These are phyloP conservation scores for Euphorbia tirucalli DNA, from an alignment of 345 rosid genomes.

Conservation along the genomic window DNA sequence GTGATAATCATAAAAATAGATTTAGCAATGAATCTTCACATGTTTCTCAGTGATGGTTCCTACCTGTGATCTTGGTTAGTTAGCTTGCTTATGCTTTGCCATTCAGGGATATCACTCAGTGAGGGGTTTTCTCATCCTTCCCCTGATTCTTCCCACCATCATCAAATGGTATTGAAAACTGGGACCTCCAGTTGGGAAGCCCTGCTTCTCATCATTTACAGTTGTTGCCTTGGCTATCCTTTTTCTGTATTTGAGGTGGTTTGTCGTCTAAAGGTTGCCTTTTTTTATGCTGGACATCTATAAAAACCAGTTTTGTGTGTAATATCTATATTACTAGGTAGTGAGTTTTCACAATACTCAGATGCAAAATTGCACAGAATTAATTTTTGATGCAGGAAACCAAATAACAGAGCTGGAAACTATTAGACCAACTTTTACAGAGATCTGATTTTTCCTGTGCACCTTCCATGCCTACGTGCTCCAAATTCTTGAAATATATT, in stretches of 20 bases:
- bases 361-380: neutral
- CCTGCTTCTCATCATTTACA: neutral
- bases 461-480: neutral
- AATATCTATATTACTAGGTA: neutral
- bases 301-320: neutral
- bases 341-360: neutral
- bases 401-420: neutral
- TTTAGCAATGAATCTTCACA: neutral
- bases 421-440: neutral
- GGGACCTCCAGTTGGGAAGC: slow-evolving; percentile 1
- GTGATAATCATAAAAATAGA: neutral
- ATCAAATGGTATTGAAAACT: neutral
- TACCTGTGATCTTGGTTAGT: neutral
- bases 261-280: neutral
- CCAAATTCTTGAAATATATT: neutral
- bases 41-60: neutral
- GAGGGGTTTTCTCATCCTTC: neutral
- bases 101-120: neutral
- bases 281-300: neutral
- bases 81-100: neutral
- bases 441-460: neutral
- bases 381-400: neutral
- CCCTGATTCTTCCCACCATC: neutral
- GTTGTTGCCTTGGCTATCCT: neutral
- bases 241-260: neutral